A percentile compares a stretch with the other conserved stretches of the same genome.
These are phyloP conservation scores for Tritrichomonas foetus DNA, from an alignment of 208 protist species.

Conservation along the genomic window DNA sequence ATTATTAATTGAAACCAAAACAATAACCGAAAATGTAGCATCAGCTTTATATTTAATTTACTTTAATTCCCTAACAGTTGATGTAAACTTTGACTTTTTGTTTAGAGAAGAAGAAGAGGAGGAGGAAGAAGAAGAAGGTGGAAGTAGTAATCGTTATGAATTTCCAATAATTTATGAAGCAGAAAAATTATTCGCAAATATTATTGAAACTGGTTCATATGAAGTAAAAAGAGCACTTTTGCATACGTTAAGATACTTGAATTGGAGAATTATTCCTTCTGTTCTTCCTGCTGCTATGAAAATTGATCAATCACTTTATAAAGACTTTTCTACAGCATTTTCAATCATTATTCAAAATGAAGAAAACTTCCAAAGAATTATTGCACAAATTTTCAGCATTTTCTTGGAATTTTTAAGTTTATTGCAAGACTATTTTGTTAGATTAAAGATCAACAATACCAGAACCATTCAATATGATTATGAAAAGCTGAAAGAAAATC, in stretches of 20 bases:
- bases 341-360: neutral
- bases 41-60: neutral
- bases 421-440: neutral
- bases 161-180: too few species aligned
- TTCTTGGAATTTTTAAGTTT: neutral
- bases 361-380: neutral
- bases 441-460: neutral
- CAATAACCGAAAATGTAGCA: neutral
- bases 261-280: neutral
- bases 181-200: too few species aligned
- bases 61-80: neutral
- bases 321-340: neutral
- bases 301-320: neutral
- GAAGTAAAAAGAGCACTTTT: neutral
- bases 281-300: neutral
- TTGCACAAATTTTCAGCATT: neutral
- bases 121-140: too few species aligned
- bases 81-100: neutral
- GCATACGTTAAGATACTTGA: neutral
- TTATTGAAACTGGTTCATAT: too few species aligned
- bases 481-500: neutral
- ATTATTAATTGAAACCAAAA: neutral
- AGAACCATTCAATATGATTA: neutral
- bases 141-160: too few species aligned
- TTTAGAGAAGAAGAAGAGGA: too few species aligned